Conservation (phyloP, 225 moss, liverwort and hornwort species). For the Marchantia paleacea region DNA sequence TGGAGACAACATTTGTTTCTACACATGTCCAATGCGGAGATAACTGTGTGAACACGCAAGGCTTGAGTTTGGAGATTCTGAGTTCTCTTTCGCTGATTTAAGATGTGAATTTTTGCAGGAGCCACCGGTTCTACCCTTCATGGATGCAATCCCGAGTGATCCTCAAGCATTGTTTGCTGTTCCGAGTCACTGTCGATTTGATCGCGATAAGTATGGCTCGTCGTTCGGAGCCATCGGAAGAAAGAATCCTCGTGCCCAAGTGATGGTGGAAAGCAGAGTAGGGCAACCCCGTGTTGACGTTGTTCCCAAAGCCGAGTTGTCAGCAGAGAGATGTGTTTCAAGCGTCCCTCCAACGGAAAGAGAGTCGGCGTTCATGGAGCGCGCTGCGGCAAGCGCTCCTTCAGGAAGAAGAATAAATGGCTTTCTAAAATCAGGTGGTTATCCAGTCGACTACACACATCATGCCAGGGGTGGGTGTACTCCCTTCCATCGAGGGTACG, state of each 20-base stretch:
- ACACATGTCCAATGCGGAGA: too few relatives aligned
- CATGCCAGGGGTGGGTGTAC: constrained; percentile 1
- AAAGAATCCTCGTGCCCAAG: constrained; percentile 16
- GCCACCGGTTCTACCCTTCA: neutral
- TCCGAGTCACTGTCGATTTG: constrained; percentile 7
- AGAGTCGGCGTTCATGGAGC: constrained; percentile 53
- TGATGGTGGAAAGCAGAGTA: neutral
- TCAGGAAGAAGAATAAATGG: constrained; percentile 18
- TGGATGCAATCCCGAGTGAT: constrained; percentile 21
- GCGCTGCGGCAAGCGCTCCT: constrained; percentile 49
- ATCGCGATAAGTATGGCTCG: constrained; percentile 27
- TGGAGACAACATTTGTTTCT: too few relatives aligned
- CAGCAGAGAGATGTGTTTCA: constrained; percentile 2
- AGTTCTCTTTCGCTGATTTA: neutral
- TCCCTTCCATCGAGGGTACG: neutral
- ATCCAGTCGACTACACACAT: constrained; percentile 18
- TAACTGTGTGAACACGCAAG: too few relatives aligned
- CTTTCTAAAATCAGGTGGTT: constrained; percentile 18
- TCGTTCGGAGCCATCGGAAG: constrained; percentile 34
- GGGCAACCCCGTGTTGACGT: neutral
- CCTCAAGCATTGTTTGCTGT: neutral
- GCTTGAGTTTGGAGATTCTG: neutral
- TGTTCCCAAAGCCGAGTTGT: neutral
- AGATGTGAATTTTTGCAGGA: constrained; percentile 16
- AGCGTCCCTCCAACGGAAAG: constrained; percentile 16